Percentiles rank a stretch among this genome's conserved stretches.
These are phyloP conservation scores for Ulmus americana DNA, from an alignment of 331 rosid species.

Conservation along the genomic window DNA sequence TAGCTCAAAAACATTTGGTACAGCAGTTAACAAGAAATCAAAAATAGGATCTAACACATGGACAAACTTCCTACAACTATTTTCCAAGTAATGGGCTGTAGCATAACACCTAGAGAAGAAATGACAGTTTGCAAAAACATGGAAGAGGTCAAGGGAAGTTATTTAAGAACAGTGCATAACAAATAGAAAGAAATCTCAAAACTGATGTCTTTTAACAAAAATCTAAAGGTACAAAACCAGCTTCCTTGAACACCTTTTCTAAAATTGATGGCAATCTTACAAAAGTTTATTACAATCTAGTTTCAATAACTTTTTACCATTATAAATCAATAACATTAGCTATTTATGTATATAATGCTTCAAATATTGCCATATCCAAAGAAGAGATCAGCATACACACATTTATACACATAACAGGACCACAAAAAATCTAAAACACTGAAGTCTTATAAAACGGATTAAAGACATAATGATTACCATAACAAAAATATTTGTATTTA, in stretches of 20 bases:
- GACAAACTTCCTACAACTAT: not conserved
- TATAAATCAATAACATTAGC: not conserved
- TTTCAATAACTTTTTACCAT: not conserved
- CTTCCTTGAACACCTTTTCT: not conserved
- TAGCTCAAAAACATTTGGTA: constrained; percentile 9
- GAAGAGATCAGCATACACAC: not conserved
- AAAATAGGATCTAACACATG: not conserved
- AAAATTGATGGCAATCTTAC: not conserved
- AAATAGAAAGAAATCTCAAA: too few relatives aligned
- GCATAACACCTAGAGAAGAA: not conserved
- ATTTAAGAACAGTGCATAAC: too few relatives aligned
- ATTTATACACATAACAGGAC: not conserved
- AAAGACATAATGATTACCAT: not conserved
- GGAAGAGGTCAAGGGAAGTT: not conserved
- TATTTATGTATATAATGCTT: not conserved
- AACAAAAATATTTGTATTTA: constrained; percentile 13
- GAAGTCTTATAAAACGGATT: too few relatives aligned
- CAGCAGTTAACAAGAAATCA: constrained; percentile 3
- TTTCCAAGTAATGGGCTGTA: not conserved
- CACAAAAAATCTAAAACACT: not conserved
- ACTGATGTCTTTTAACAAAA: not conserved
- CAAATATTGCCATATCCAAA: not conserved
- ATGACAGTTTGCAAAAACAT: not conserved
- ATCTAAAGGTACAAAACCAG: not conserved
- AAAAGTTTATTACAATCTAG: not conserved